A percentile compares a stretch with the other conserved stretches of the same genome.
Conservation (phyloP, 1,139 yeast genomes). For the Candida mesenterica region DNA sequence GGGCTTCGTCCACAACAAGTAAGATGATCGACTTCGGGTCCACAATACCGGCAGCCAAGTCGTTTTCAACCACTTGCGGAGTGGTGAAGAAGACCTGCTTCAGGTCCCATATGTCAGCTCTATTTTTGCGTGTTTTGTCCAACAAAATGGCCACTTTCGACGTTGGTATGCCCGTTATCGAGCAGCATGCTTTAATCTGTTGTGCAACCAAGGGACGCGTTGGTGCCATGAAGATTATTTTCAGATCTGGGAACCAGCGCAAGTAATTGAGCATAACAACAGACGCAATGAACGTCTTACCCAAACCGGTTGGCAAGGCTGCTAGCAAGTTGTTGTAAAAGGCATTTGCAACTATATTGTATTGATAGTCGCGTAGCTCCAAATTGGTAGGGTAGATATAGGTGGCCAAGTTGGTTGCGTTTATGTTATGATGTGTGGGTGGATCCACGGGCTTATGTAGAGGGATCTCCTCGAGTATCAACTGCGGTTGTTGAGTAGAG, state of each 20-base stretch:
- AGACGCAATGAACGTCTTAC: constrained; percentile 94
- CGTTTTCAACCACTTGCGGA: constrained; percentile 95
- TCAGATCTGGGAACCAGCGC: constrained; percentile 77
- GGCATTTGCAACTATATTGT: constrained; percentile 70
- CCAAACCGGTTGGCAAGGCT: constrained; percentile 96
- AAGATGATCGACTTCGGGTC: constrained; percentile 75
- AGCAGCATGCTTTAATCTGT: constrained; percentile 90
- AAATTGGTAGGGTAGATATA: constrained; percentile 85
- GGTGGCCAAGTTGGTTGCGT: constrained; percentile 38
- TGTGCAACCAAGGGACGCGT: constrained; percentile 97
- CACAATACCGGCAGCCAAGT: constrained; percentile 68
- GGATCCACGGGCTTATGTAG: neutral
- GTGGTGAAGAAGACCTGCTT: constrained; percentile 89
- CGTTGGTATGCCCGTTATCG: constrained; percentile 80
- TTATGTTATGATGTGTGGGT: constrained; percentile 55
- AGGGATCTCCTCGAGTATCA: constrained; percentile 4
- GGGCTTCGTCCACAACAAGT: constrained; percentile 93
- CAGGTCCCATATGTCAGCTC: constrained; percentile 71
- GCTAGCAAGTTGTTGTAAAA: constrained; percentile 74
- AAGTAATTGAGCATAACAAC: constrained; percentile 89
- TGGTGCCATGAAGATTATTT: constrained; percentile 93
- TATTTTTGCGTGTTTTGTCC: constrained; percentile 63
- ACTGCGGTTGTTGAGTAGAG: neutral
- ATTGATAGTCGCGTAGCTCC: constrained; percentile 85
- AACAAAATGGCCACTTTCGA: constrained; percentile 76